Evolutionary conservation across 2,329 filamentous ascomycete genomes (phyloP), one percentile per base, ranked within the genome.

Genomic region (Fusarium equiseti): DNA sequence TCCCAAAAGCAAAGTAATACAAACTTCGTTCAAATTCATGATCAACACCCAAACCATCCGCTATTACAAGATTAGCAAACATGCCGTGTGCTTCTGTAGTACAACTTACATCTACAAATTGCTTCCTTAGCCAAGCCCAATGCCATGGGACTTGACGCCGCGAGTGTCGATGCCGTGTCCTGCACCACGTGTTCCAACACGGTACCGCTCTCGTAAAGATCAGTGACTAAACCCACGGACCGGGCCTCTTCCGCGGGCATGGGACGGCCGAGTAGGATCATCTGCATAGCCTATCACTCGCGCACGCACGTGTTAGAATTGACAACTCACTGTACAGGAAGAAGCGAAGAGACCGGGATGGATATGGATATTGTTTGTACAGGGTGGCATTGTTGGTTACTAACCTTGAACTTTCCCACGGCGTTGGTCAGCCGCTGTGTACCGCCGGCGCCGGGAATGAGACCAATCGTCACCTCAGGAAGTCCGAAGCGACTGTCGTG

Each of bases 361-460:
- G 31, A 20, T 20, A 20, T 20, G 20, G 16, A 16, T 9, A 32
- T 1, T 32, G 31, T 32, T 16, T 8, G 31, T 32, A 16, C 31
- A 9, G 32, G 32, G 32, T 35, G 32, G 32, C 32, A 35, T 35
- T 31, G 29, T 31, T 31, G 29, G 29, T 31, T 31, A 31, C 29
- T 31, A 2, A 81, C 81, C 72, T 79, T 80, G 76, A 78, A 82
- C 73, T 82, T 83, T 65, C 81, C 81, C 24, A 83, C 71, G n/a
- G 79, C 78, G 53, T 76, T 78, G 27, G 81, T 82, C 49, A 83
- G 72, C 32, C 81, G 75, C 60, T 83, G 81, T 18, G 81, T 83
- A 22, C 81, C 81, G 11, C 81, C 81, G 6, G 79, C 80, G 13
- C 81, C 81, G 10, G 81, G 81, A 46, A 83, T 80, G 13, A 81